Conservation (phyloP, 148 eudicot species). For the Rhododendron ovatum region DNA sequence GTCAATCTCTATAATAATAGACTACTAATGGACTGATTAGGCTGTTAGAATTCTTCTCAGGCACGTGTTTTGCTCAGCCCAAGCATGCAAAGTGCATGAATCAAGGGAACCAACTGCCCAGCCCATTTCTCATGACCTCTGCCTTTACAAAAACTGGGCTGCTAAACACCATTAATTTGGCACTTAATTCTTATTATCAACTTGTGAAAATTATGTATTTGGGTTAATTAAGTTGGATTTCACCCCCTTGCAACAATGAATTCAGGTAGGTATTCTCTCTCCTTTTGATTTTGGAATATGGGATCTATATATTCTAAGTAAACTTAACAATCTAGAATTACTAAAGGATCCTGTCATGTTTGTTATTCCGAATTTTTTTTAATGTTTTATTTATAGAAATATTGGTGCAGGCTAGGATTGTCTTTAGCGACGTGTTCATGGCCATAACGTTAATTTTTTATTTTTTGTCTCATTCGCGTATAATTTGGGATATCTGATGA, state of each 20-base stretch:
- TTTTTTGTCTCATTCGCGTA: background rate
- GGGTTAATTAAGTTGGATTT: background rate
- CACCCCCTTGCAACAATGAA: background rate
- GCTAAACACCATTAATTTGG: background rate
- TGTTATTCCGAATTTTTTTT: background rate
- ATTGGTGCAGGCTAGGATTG: background rate
- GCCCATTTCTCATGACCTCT: background rate
- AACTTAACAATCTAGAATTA: background rate
- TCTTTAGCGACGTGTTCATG: background rate
- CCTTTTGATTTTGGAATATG: background rate
- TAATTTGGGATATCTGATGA: background rate
- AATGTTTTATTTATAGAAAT: background rate
- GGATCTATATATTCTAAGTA: background rate
- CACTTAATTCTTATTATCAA: too few species aligned
- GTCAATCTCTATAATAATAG: too few species aligned
- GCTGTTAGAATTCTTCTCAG: background rate
- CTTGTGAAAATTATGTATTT: background rate
- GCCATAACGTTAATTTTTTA: background rate
- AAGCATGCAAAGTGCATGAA: background rate
- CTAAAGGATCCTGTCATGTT: background rate
- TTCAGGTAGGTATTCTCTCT: background rate
- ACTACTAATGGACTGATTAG: background rate
- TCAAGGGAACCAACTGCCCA: background rate
- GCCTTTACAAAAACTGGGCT: background rate
- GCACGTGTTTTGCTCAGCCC: background rate